Base-by-base conservation (phyloP, 169 alveolate species). In the Theileria sp. region DNA sequence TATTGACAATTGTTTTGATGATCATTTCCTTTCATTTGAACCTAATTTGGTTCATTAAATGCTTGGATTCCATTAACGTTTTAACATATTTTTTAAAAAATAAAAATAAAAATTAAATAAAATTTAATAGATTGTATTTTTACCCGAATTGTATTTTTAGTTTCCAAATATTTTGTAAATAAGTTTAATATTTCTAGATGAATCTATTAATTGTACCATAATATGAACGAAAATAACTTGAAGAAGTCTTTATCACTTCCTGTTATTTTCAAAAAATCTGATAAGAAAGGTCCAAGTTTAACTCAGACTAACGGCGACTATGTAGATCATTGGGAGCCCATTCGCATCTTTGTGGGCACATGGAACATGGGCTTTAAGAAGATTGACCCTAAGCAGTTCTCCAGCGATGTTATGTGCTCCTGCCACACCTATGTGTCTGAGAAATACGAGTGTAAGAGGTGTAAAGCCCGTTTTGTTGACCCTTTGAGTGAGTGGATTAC, bases 401-500 rank as follows among this genome's bases (percentile, higher is more conserved):
- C 17, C 56, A 60, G 25, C 61, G 65, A 13, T 60, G 68, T 58
- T 19, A 3, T 5, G 67, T 58, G 67, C 26, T 25, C 54, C 34
- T 66, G 62, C 13, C n/a, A 19, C 32, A 19, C 75, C 26, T 13
- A 61, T 32, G 12, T 30, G 19, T 13, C 54, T 44, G 54, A 44
- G 17, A 38, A 49, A 10, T 66, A 25, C 26, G 34, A 66, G 3
- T 19, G 62, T 21, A 21, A 2, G 32, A 66, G 50, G 75, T 28
- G 80, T 13, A 30, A 25, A 36, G 8, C 66, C 77, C 54, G 13
- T 19, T 58, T 3, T 25, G n/a, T 6, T 9, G 79, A 87, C 62
- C 88, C 94, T 38, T 88, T 92, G 74, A 50, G 80, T 21, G 92
- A 89, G 32, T 92, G 96, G 96, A 76, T 92, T 23, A 87, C 69